Evolutionary conservation across 139 green algal genomes (phyloP).

Genomic region (Volvox africanus): DNA sequence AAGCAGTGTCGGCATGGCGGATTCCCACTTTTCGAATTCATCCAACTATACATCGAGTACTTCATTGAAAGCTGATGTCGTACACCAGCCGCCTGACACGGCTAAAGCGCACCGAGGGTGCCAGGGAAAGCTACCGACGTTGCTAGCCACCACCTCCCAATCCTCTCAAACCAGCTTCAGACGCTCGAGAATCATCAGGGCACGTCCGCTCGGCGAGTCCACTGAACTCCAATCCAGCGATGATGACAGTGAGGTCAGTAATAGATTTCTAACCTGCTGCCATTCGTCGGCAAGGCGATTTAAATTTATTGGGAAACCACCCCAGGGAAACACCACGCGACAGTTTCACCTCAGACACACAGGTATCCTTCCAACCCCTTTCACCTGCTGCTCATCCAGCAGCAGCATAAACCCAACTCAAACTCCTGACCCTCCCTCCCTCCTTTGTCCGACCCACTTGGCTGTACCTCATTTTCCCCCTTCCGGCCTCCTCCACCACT

Average conservation of each 20-base stretch:
- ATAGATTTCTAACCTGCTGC: background rate
- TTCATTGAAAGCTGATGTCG: background rate
- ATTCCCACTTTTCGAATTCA: background rate
- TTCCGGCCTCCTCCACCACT: no score
- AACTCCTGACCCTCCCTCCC: background rate
- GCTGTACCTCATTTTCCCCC: no score
- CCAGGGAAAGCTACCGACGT: background rate
- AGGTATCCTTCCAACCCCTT: background rate
- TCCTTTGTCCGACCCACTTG: no score
- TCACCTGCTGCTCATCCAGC: background rate
- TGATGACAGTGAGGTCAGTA: background rate
- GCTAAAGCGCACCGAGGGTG: background rate
- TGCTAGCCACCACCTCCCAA: background rate
- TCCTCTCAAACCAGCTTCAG: background rate
- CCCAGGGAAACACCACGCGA: background rate
- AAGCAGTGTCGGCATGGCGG: background rate
- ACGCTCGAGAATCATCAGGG: background rate
- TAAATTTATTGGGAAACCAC: background rate
- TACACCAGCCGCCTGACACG: background rate
- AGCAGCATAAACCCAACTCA: background rate
- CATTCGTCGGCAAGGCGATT: background rate
- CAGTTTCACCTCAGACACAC: background rate
- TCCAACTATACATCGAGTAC: background rate
- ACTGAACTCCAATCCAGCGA: background rate
- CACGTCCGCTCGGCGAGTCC: background rate